Evolutionary conservation across 495 filamentous ascomycete genomes (phyloP).

Genomic region (Penicillium malachiteum): DNA sequence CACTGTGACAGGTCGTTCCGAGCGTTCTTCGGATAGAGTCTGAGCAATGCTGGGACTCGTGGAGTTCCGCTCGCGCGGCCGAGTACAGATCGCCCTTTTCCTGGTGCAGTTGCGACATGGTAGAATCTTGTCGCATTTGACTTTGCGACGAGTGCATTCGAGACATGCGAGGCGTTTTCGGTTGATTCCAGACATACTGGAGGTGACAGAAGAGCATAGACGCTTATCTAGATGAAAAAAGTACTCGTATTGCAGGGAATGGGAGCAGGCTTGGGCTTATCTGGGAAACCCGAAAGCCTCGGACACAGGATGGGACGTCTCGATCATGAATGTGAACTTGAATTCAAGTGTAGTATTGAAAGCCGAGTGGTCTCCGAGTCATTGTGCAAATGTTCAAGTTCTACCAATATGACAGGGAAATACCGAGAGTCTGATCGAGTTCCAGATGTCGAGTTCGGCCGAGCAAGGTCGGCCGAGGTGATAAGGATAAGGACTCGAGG

Average conservation of each 20-base stretch:
- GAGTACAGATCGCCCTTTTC: constrained; percentile 16
- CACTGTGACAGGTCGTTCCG: neutral
- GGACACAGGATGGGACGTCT: too few relatives aligned
- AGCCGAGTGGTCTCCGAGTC: too few relatives aligned
- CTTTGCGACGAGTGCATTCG: constrained; percentile 29
- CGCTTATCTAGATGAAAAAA: too few relatives aligned
- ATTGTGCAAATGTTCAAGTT: too few relatives aligned
- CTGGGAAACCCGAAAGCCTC: neutral
- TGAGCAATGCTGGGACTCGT: constrained; percentile 11
- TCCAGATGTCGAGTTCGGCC: neutral
- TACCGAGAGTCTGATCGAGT: too few relatives aligned
- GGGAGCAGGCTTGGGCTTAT: constrained; percentile 7
- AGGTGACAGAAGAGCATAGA: too few relatives aligned
- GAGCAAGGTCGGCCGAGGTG: constrained; percentile 14
- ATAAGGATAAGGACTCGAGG: neutral
- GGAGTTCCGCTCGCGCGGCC: constrained; percentile 16
- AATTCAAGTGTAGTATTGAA: too few relatives aligned
- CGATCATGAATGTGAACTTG: too few relatives aligned
- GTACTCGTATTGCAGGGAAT: too few relatives aligned
- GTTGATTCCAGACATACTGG: constrained; percentile 14
- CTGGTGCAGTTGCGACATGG: constrained; percentile 28
- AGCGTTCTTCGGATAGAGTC: neutral
- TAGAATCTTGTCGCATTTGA: constrained; percentile 30
- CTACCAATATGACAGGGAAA: too few relatives aligned
- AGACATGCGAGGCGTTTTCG: constrained; percentile 28